Base-by-base conservation (phyloP, 2,329 filamentous ascomycete species). In the Diaporthe australafricana region DNA sequence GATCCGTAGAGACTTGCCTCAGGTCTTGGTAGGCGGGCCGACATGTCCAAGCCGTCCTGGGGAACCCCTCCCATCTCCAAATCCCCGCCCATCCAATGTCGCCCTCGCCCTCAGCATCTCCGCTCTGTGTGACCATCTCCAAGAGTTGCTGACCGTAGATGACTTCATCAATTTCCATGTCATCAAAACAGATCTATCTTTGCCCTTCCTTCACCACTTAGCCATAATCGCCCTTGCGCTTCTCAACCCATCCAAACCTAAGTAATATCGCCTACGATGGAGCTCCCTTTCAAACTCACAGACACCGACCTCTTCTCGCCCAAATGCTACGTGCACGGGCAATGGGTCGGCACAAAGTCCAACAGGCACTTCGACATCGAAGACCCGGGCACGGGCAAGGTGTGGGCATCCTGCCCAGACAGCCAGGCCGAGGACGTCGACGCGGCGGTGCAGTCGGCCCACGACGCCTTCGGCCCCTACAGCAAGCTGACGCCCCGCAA, bases 371-470 rank as follows among this genome's bases (percentile, higher is more conserved):
- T 89, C 72, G 82, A 87, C 72, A 84, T 89, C 12, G 75, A 87
- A 20, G 87, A 90, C 72, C 88, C 88, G 0, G 88, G 87, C 47
- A 85, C 84, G 7, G 85, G 85, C 74, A 81, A 81, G 56, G 74
- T 81, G 3, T 90, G 87, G 86, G 84, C 86, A 2, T 84, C 83
- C 9, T 87, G 85, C 74, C 84, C 88, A 0, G 83, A 87, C 75
- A 86, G 83, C 75, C 78, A 79, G 5, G 79, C 80, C n/a, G 78
- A 78, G 11, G 84, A 85, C 35, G 80, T 84, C 38, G 80, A 83
- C 38, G 72, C 70, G 4, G 82, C 83, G 1, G 81, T 84, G 12
- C 73, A 78, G 42, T 79, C 83, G 1, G 76, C 80, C 5, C 76
- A 83, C 60, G 71, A 75, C 0, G 82, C 83, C 2, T 83, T 86